Conservation (phyloP, 768 basidiomycete species). For the Jaapia argillacea region DNA sequence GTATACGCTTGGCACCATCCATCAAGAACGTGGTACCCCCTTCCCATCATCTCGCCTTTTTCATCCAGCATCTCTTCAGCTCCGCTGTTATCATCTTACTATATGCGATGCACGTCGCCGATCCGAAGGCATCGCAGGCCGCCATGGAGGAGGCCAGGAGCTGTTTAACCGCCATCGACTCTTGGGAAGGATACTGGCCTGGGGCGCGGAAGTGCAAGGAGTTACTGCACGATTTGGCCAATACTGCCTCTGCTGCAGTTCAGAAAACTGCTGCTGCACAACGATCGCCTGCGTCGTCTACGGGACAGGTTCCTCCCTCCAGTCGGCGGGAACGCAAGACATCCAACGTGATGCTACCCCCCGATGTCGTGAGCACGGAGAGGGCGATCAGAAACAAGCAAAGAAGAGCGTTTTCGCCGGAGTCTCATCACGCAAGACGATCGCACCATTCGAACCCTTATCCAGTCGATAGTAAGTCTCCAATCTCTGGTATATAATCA, state of each 20-base stretch:
- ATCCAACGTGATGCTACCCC: slow-evolving; percentile 9
- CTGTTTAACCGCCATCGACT: slow-evolving; percentile 58
- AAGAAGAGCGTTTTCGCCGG: slow-evolving; percentile 21
- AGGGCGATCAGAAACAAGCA: slow-evolving; percentile 13
- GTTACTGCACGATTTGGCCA: slow-evolving; percentile 58
- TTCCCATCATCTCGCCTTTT: slow-evolving; percentile 82
- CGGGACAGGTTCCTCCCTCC: slow-evolving; percentile 2
- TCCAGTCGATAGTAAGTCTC: not conserved
- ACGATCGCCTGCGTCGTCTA: not conserved
- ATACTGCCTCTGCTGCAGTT: slow-evolving; percentile 62
- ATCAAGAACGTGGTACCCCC: slow-evolving; percentile 78
- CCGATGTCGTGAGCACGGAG: not conserved
- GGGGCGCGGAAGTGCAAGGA: slow-evolving; percentile 85
- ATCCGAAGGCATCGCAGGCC: slow-evolving; percentile 48
- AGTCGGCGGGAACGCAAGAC: slow-evolving; percentile 12
- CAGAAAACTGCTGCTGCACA: slow-evolving; percentile 16
- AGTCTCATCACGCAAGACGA: slow-evolving; percentile 12
- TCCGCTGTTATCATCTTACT: slow-evolving; percentile 79
- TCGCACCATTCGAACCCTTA: not conserved
- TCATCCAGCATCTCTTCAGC: slow-evolving; percentile 84
- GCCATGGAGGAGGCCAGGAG: slow-evolving; percentile 81
- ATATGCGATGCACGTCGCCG: slow-evolving; percentile 77
- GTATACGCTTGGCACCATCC: slow-evolving; percentile 76
- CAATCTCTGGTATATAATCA: too few species aligned
- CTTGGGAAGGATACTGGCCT: slow-evolving; percentile 83